Evolutionary conservation across 176 grass and related monocot genomes (phyloP).

Genomic region (Carex parvula): DNA sequence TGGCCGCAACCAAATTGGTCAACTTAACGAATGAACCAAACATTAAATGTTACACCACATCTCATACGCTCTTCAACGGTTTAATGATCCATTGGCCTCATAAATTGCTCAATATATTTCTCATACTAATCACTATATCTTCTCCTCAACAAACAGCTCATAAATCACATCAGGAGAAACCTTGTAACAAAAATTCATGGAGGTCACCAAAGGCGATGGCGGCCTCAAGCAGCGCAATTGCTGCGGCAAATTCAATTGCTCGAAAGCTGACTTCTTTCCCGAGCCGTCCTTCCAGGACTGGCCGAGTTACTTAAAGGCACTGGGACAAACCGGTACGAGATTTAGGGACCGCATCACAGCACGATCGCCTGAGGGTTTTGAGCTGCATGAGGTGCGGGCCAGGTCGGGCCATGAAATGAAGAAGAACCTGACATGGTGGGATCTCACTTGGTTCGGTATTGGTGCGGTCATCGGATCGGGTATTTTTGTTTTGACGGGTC

Average conservation of each 20-base stretch:
- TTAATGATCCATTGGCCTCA: neutral
- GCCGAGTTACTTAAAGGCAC: slow-evolving; percentile 47
- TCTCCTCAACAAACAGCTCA: neutral
- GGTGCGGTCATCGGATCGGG: slow-evolving; percentile 74
- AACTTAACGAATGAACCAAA: neutral
- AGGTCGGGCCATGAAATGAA: slow-evolving; percentile 67
- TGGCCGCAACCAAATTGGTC: neutral
- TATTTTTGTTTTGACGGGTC: slow-evolving; percentile 76
- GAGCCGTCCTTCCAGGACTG: slow-evolving; percentile 73
- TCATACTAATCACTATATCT: neutral
- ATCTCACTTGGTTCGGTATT: slow-evolving; percentile 74
- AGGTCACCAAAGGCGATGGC: slow-evolving; percentile 12
- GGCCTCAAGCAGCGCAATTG: slow-evolving; percentile 23
- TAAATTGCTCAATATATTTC: neutral
- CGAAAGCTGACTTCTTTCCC: slow-evolving; percentile 57
- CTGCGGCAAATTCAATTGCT: slow-evolving; percentile 32
- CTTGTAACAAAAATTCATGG: neutral
- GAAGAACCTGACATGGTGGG: slow-evolving; percentile 67
- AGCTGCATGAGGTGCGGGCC: slow-evolving; percentile 57
- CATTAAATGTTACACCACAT: neutral
- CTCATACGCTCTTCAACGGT: neutral
- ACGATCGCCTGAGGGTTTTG: slow-evolving; percentile 41
- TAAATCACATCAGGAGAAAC: neutral
- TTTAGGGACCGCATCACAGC: slow-evolving; percentile 44
- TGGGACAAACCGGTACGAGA: slow-evolving; percentile 47